These are phyloP conservation scores for Colletotrichum musae DNA, from an alignment of 2,329 filamentous ascomycete genomes.

Conservation along the genomic window DNA sequence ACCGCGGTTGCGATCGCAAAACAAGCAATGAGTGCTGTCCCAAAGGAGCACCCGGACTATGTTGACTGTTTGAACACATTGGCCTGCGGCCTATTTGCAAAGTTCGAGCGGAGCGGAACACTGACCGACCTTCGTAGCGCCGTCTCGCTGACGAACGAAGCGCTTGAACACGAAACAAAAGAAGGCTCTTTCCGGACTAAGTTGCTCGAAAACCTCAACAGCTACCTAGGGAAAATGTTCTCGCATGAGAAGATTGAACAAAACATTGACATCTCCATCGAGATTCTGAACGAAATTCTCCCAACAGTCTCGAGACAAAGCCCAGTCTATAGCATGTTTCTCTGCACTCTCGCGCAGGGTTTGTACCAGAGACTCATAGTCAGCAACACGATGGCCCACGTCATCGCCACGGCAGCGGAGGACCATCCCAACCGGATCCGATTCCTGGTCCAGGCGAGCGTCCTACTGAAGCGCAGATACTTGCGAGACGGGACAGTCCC, in stretches of 20 bases:
- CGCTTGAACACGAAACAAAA: background rate
- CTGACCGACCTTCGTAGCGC: background rate
- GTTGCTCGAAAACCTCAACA: background rate
- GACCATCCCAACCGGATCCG: background rate
- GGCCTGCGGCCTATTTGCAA: background rate
- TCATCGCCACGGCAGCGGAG: background rate
- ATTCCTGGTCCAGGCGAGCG: background rate
- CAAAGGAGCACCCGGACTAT: background rate
- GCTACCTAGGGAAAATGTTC: background rate
- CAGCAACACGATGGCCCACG: background rate
- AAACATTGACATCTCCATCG: background rate
- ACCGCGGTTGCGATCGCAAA: too few relatives aligned
- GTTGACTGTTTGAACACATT: background rate
- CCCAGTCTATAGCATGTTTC: background rate
- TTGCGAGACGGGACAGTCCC: background rate
- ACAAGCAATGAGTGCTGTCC: background rate
- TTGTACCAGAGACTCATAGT: background rate
- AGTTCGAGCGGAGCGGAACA: background rate
- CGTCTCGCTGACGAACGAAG: background rate
- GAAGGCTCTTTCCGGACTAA: background rate
- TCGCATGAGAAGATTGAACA: background rate
- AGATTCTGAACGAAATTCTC: background rate
- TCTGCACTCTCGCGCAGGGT: background rate
- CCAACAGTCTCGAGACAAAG: background rate
- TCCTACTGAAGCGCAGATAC: background rate